Percentiles rank a stretch among this genome's conserved stretches.
Evolutionary conservation across 345 rosid species (phyloP).

Genomic region (Rhodamnia argentea): DNA sequence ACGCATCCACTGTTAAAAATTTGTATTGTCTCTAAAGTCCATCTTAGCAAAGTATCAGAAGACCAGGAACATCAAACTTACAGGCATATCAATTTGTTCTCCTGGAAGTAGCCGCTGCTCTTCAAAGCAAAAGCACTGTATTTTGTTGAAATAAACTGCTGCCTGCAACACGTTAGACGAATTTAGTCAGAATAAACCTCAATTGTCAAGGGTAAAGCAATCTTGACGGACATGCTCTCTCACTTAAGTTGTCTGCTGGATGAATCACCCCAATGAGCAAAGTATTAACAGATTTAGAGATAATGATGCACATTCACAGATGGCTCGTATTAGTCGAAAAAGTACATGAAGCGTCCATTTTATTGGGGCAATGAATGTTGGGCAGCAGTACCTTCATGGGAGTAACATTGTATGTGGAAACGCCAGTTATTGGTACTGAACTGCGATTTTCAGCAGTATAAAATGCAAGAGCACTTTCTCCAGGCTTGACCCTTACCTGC

Average conservation of each 20-base stretch:
- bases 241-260: background rate
- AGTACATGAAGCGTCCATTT: background rate
- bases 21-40: background rate
- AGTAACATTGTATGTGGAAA: slow-evolving; percentile 85
- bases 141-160: slow-evolving; percentile 88
- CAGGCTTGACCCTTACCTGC: slow-evolving; percentile 86
- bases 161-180: slow-evolving; percentile 36
- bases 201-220: background rate
- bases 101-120: slow-evolving; percentile 97
- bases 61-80: slow-evolving; percentile 7
- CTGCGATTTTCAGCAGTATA: slow-evolving; percentile 89
- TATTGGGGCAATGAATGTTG: background rate
- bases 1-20: background rate
- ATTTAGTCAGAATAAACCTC: background rate
- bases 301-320: background rate
- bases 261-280: background rate
- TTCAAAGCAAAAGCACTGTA: slow-evolving; percentile 94
- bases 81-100: slow-evolving; percentile 97
- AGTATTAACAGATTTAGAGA: background rate
- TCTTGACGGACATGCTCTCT: background rate
- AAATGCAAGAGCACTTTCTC: slow-evolving; percentile 96
- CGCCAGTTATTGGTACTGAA: slow-evolving; percentile 64
- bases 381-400: slow-evolving; percentile 64
- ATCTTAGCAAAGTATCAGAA: background rate
- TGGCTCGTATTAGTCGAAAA: background rate